Evolutionary conservation across 129 eudicot species (phyloP).

Genomic region (Calendula officinalis): DNA sequence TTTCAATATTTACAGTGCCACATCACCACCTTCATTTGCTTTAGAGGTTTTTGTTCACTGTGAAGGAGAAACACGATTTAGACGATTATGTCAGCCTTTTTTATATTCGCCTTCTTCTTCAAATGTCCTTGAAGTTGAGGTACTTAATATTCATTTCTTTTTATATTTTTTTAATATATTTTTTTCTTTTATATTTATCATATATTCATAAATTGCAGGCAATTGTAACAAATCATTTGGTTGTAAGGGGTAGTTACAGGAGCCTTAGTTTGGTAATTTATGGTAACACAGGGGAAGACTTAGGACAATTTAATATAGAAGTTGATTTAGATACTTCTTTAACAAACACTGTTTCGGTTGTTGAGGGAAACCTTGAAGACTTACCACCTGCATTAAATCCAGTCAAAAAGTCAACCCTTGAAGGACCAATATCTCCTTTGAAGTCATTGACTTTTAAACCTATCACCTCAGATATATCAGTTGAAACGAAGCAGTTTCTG

Average conservation of each 20-base stretch:
- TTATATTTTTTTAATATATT: not conserved
- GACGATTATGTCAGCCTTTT: conserved; percentile 93
- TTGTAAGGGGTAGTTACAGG: conserved; percentile 92
- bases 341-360: conserved; percentile 62
- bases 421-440: conserved; percentile 53
- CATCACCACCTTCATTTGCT: conserved; percentile 99
- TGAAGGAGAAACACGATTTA: conserved; percentile 94
- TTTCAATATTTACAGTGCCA: conserved; percentile 53
- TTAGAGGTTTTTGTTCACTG: conserved; percentile 91
- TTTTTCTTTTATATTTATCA: not conserved
- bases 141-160: conserved; percentile 24
- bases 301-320: conserved; percentile 91
- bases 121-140: conserved; percentile 97
- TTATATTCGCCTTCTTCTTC: conserved; percentile 97
- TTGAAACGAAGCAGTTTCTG: conserved; percentile 53
- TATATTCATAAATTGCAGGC: conserved; percentile 50
- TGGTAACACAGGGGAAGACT: conserved; percentile 92
- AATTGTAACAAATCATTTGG: conserved; percentile 87
- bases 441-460: conserved; percentile 48
- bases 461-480: conserved; percentile 48
- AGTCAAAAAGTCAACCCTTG: conserved; percentile 30
- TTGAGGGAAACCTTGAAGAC: conserved; percentile 93
- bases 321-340: conserved; percentile 83
- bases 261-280: conserved; percentile 94
- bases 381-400: conserved; percentile 75